Base-by-base conservation (phyloP, 805 yeast species). In the Kuraishia cidri region DNA sequence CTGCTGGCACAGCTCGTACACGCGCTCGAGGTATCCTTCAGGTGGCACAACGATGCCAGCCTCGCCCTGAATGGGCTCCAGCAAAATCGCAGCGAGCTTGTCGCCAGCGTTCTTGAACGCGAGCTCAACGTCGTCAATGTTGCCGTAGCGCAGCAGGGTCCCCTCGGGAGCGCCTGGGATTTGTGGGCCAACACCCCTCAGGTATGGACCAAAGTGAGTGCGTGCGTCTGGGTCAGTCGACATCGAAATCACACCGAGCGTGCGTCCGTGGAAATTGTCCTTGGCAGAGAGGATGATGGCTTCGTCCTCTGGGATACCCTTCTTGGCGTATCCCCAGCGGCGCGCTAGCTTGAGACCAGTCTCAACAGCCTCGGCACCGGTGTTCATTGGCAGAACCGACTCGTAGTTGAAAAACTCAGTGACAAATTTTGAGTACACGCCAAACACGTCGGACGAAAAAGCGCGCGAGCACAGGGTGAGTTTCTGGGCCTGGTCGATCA, bases 341-440 rank as follows among this genome's bases (percentile, higher is more conserved):
- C 97, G 79, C 32, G 97, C 97, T 38, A 90, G 66, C 60, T 90
- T 90, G 54, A 90, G 66, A 19, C 83, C 95, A 26, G 96, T 85
- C 64, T 90, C 97, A 26, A 90, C 97, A 7, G 97, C 97, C 64
- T 90, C 97, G 25, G 97, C 97, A 54, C 97, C 97, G 10, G 97
- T 90, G 66, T 90, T 90, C 97, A 88, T 90, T 44, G 97, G 97
- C 54, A 90, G 66, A 8, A 90, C 90, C 81, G 76, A 79, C 50
- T 90, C 97, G 60, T 85, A 90, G 52, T 78, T 72, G 64, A 90
- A 90, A 54, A 64, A 88, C 54, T 87, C 92, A 34, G 96, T 86
- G 39, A 86, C 67, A 51, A 72, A 90, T 56, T 87, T 84, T 44
- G 96, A 92, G 52, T 75, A 90, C 22, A 69, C 68, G 28, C 95